A percentile compares a stretch with the other conserved stretches of the same genome.
phyloP scores from a whole-genome alignment of 192 early-diverging fungal genomes.

The Chytriomyces sp. region DNA sequence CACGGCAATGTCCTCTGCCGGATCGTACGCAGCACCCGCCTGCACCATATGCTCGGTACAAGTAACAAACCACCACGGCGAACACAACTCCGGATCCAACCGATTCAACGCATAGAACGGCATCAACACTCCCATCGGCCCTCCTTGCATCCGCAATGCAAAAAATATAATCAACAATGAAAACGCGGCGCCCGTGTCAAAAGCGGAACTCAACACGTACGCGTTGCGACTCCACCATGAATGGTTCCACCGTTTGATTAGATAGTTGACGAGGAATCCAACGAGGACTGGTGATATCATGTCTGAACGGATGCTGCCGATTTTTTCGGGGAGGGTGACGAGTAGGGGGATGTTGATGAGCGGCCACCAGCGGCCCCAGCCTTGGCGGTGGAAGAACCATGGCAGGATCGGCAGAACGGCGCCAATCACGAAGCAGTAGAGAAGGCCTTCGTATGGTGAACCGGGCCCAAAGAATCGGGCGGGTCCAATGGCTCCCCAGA shows the following conservation, averaged over 20 bases:
- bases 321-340: conserved; percentile 14
- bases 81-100: conserved; percentile 29
- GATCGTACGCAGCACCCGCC: conserved; percentile 12
- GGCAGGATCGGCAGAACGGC: conserved; percentile 40
- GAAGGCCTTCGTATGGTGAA: conserved; percentile 29
- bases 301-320: conserved; percentile 21
- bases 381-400: conserved; percentile 46
- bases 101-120: conserved; percentile 30
- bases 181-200: conserved; percentile 64
- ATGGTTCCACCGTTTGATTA: background rate
- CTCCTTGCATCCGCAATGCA: conserved; percentile 4
- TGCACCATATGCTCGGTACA: conserved; percentile 16
- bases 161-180: conserved; percentile 35
- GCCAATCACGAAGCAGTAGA: conserved; percentile 40
- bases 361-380: conserved; percentile 23
- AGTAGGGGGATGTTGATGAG: conserved; percentile 31
- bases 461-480: conserved; percentile 58
- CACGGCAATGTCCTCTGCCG: conserved; percentile 5
- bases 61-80: conserved; percentile 30
- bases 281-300: conserved; percentile 9
- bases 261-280: conserved; percentile 13
- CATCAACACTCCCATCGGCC: background rate
- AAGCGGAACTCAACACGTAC: conserved; percentile 69
- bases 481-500: conserved; percentile 70
- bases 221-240: conserved; percentile 61